These are phyloP conservation scores for Senna tora DNA, from an alignment of 306 rosid species.

Conservation along the genomic window DNA sequence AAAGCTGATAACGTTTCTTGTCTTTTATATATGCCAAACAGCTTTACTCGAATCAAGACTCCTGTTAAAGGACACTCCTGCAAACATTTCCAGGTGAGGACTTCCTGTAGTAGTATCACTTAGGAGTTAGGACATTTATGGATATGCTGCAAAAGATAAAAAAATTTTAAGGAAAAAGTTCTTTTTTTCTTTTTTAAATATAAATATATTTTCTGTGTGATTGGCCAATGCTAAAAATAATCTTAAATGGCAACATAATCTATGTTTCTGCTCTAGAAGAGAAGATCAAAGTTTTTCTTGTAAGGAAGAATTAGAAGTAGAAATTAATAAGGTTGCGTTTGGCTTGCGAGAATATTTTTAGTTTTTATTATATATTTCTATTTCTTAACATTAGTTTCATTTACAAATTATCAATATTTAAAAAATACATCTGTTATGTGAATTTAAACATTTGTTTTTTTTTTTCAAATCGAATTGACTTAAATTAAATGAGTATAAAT, in stretches of 20 bases:
- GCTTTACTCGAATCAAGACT: constrained; percentile 70
- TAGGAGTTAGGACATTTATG: constrained; percentile 6
- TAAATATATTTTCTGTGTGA: not conserved
- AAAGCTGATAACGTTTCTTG: constrained; percentile 33
- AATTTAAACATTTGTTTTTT: too few species aligned
- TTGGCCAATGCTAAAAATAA: not conserved
- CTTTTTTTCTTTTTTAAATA: not conserved
- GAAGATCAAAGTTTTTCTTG: not conserved
- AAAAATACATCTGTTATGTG: too few species aligned
- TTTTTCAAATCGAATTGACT: too few species aligned
- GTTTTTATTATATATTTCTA: too few species aligned
- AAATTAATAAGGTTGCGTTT: not conserved
- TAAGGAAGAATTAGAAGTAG: not conserved
- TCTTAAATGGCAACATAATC: not conserved
- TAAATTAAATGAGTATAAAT: too few species aligned
- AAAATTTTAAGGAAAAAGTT: not conserved
- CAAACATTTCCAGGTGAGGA: constrained; percentile 85
- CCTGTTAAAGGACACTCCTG: constrained; percentile 92
- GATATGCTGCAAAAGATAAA: not conserved
- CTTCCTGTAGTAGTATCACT: constrained; percentile 33
- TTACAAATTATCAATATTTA: too few species aligned
- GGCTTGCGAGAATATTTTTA: too few species aligned
- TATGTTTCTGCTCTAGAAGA: not conserved
- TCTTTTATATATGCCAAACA: constrained; percentile 49
- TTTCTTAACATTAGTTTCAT: too few species aligned